Conservation (phyloP, 805 yeast genomes). For the Deakozyma indianensis region DNA sequence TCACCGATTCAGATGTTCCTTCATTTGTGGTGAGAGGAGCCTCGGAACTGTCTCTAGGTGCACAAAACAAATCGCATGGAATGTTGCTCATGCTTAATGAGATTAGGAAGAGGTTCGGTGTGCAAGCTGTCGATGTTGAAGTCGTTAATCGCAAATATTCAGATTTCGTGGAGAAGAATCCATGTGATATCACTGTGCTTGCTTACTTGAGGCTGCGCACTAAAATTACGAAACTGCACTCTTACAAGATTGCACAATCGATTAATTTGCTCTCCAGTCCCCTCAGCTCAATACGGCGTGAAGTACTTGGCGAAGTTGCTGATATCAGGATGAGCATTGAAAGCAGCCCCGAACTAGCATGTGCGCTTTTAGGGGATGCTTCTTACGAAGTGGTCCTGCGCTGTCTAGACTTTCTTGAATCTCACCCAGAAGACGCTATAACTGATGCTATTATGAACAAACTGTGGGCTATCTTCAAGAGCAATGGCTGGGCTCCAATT, state of each 20-base stretch:
- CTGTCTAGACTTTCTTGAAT: neutral
- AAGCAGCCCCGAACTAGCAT: neutral
- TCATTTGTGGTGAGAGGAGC: constrained; percentile 17
- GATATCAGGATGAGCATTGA: neutral
- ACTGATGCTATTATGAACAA: neutral
- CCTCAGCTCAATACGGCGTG: neutral
- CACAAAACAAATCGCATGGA: constrained; percentile 48
- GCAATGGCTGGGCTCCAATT: constrained; percentile 11
- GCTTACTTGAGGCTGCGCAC: constrained; percentile 9
- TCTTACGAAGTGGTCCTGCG: neutral
- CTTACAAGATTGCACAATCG: neutral
- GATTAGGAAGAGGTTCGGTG: constrained; percentile 3
- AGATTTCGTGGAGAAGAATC: constrained; percentile 8
- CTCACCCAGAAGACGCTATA: neutral
- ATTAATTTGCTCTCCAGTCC: neutral
- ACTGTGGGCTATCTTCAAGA: constrained; percentile 4
- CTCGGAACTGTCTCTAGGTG: constrained; percentile 8
- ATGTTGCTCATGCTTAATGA: constrained; percentile 1
- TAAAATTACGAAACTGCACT: too few relatives aligned
- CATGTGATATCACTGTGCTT: constrained; percentile 11
- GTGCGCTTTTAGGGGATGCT: neutral
- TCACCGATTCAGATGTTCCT: constrained; percentile 20
- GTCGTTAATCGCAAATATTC: constrained; percentile 1
- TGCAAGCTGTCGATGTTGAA: constrained; percentile 1
- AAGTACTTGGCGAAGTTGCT: neutral